Evolutionary conservation across 257 asterid species (phyloP).

Genomic region (Knoxia roxburghii): DNA sequence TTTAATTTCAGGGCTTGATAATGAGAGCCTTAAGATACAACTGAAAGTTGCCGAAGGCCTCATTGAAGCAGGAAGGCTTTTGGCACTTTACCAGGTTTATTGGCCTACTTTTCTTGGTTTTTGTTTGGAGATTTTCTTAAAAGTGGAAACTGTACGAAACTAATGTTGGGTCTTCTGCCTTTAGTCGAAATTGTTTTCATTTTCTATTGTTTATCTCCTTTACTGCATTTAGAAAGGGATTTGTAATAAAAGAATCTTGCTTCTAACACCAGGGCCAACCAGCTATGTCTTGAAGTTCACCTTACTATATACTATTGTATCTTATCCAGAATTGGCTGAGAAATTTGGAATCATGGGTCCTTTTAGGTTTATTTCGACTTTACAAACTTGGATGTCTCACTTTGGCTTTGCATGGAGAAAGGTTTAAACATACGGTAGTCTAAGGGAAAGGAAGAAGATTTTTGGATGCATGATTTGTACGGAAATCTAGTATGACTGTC

Average conservation of each 20-base stretch:
- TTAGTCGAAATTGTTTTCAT: neutral
- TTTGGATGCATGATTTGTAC: neutral
- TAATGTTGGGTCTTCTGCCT: neutral
- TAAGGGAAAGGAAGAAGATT: neutral
- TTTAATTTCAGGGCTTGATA: conserved; percentile 50
- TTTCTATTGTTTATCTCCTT: neutral
- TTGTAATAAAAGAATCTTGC: neutral
- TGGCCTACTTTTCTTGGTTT: conserved; percentile 11
- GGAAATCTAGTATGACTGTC: neutral
- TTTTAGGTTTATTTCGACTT: neutral
- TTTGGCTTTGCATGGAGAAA: neutral
- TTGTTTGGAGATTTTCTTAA: neutral
- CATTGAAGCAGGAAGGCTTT: conserved; percentile 87
- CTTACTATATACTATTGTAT: no score
- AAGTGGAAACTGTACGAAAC: neutral
- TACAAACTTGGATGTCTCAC: neutral
- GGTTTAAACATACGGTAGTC: neutral
- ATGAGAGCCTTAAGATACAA: conserved; percentile 51
- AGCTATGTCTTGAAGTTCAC: neutral
- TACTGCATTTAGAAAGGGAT: neutral
- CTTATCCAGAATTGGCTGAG: neutral
- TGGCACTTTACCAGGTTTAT: conserved; percentile 75
- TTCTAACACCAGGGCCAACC: neutral
- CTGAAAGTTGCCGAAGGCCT: conserved; percentile 82
- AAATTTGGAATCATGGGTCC: neutral